Percentiles rank a stretch among this genome's conserved stretches.
Conservation (phyloP, 1,284 basidiomycete species). For the Violaceomyces palustris region DNA sequence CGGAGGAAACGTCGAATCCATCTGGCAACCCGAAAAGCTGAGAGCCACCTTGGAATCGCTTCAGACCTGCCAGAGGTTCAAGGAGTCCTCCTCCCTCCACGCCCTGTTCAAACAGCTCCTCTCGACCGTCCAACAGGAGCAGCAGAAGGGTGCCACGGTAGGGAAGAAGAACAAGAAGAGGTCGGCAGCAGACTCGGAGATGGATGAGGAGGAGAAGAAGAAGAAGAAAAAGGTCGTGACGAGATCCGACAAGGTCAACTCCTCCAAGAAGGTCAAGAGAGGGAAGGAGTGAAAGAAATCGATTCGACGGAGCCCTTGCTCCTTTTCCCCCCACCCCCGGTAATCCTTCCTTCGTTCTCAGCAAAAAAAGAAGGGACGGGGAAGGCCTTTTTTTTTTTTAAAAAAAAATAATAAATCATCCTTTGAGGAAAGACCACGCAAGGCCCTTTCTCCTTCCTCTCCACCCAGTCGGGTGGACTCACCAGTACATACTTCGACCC, state of each 20-base stretch:
- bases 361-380: too few relatives aligned
- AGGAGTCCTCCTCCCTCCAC: slow-evolving; percentile 54
- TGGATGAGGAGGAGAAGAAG: slow-evolving; percentile 14
- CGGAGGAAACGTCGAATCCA: slow-evolving; percentile 9
- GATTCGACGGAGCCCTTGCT: too few relatives aligned
- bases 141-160: too few relatives aligned
- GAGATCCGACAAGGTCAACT: neutral
- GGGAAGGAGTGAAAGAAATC: too few relatives aligned
- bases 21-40: slow-evolving; percentile 53
- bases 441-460: too few relatives aligned
- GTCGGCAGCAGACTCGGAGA: slow-evolving; percentile 5
- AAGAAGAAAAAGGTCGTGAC: neutral
- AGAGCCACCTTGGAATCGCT: slow-evolving; percentile 14
- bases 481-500: too few relatives aligned
- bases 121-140: slow-evolving; percentile 33
- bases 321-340: too few relatives aligned
- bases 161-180: slow-evolving; percentile 13
- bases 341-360: too few relatives aligned
- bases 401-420: too few relatives aligned
- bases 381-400: too few relatives aligned
- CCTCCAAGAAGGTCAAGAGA: slow-evolving; percentile 8
- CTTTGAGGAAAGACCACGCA: too few relatives aligned
- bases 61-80: slow-evolving; percentile 22
- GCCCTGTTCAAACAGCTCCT: slow-evolving; percentile 59
- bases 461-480: too few relatives aligned